Percentiles rank a stretch among this genome's conserved stretches.
Conservation (phyloP, 164 flowering plant species). For the Kalanchoe fedtschenkoi region DNA sequence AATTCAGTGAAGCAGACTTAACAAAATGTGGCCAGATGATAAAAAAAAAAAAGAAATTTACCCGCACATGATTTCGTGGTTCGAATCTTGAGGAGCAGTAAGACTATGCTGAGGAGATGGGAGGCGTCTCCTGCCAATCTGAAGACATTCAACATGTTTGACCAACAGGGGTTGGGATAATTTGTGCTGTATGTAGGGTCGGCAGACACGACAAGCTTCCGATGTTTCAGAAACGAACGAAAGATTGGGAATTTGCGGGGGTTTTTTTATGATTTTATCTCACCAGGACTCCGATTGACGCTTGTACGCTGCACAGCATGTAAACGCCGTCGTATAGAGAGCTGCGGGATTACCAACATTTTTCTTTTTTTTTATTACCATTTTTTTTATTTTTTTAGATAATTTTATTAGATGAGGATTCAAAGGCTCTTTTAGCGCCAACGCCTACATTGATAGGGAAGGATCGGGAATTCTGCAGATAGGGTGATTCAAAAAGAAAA, state of each 20-base stretch:
- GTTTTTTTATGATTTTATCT: too few relatives aligned
- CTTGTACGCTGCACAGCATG: too few relatives aligned
- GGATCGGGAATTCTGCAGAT: too few relatives aligned
- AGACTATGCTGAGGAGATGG: slow-evolving; percentile 40
- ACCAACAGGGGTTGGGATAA: background rate
- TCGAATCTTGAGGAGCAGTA: slow-evolving; percentile 43
- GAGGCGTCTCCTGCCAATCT: slow-evolving; percentile 50
- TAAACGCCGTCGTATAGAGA: too few relatives aligned
- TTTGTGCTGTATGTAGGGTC: background rate
- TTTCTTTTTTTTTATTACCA: too few relatives aligned
- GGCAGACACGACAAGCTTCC: background rate
- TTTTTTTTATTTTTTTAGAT: too few relatives aligned
- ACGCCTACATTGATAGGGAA: too few relatives aligned
- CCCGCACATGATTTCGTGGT: slow-evolving; percentile 45
- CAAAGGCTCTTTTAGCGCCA: too few relatives aligned
- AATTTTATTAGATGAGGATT: too few relatives aligned
- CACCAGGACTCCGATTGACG: too few relatives aligned
- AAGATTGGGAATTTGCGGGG: background rate
- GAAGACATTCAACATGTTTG: slow-evolving; percentile 26
- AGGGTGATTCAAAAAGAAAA: too few relatives aligned
- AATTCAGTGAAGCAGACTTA: background rate
- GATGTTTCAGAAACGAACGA: background rate
- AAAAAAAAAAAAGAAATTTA: slow-evolving; percentile 3
- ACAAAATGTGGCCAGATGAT: background rate
- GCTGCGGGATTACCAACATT: too few relatives aligned